Percentiles rank a stretch among this genome's conserved stretches.
These are phyloP conservation scores for Phanerochaete carnosa DNA, from an alignment of 768 basidiomycete species.

Conservation along the genomic window DNA sequence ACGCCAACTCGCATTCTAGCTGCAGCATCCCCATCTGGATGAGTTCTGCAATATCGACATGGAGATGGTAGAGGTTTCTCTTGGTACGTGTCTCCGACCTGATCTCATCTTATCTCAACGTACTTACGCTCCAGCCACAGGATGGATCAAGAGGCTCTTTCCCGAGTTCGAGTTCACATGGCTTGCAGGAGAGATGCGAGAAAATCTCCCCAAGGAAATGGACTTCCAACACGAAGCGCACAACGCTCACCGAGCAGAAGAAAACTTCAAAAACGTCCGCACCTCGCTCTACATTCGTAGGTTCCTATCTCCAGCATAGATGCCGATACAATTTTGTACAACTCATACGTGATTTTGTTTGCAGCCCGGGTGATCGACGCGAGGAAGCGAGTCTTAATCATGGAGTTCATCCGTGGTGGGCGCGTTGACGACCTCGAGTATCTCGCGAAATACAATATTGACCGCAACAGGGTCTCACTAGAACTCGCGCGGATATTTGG, in stretches of 20 bases:
- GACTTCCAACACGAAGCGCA: constrained; percentile 88
- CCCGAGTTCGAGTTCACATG: constrained; percentile 93
- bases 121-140: constrained; percentile 28
- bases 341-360: neutral
- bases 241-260: constrained; percentile 69
- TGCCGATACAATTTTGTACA: neutral
- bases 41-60: constrained; percentile 93
- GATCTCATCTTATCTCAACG: too few species aligned
- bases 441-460: constrained; percentile 77
- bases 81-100: constrained; percentile 40
- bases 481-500: constrained; percentile 90
- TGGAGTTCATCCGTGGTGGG: constrained; percentile 92
- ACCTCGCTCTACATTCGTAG: constrained; percentile 83
- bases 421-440: constrained; percentile 87
- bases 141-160: constrained; percentile 89
- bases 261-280: constrained; percentile 66
- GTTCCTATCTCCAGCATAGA: constrained; percentile 3
- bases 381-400: constrained; percentile 81
- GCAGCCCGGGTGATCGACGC: constrained; percentile 66
- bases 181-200: constrained; percentile 93
- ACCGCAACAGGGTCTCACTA: constrained; percentile 89
- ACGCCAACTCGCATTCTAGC: constrained; percentile 28
- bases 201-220: constrained; percentile 91
- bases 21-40: constrained; percentile 91
- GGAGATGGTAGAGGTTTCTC: constrained; percentile 74